Percentiles rank a stretch among this genome's conserved stretches.
These are phyloP conservation scores for Aspergillus calidoustus DNA, from an alignment of 2,329 filamentous ascomycete species.

Conservation along the genomic window DNA sequence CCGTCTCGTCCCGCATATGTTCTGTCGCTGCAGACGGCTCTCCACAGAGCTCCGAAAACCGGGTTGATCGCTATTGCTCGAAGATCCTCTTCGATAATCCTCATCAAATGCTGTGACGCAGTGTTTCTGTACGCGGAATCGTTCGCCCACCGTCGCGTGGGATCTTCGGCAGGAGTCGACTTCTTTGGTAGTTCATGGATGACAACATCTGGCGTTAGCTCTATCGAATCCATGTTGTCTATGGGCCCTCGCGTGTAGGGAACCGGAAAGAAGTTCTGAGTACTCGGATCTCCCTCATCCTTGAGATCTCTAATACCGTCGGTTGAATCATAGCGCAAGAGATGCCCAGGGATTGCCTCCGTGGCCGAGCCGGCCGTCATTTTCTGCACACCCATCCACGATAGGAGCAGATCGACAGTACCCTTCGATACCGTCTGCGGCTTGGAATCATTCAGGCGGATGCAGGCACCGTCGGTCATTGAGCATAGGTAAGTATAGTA, in stretches of 20 bases:
- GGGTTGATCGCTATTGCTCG: slow-evolving; percentile 54
- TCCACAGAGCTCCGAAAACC: slow-evolving; percentile 57
- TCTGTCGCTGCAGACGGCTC: slow-evolving; percentile 55
- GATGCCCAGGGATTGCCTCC: neutral
- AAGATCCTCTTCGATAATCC: slow-evolving; percentile 53
- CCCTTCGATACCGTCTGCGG: slow-evolving; percentile 45
- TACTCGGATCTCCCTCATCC: neutral
- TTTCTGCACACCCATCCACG: slow-evolving; percentile 49
- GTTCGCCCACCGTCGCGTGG: slow-evolving; percentile 42
- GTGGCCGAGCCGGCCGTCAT: neutral
- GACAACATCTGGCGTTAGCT: slow-evolving; percentile 24
- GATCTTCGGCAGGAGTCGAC: slow-evolving; percentile 29
- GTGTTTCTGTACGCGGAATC: slow-evolving; percentile 46
- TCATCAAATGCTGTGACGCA: slow-evolving; percentile 46
- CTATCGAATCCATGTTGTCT: slow-evolving; percentile 21
- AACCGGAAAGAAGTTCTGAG: neutral
- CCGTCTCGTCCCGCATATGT: slow-evolving; percentile 46
- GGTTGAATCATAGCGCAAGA: neutral
- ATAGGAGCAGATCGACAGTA: slow-evolving; percentile 48
- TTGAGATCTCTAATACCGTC: neutral
- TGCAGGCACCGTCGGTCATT: slow-evolving; percentile 49
- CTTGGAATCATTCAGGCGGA: slow-evolving; percentile 34
- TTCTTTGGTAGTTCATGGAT: slow-evolving; percentile 43
- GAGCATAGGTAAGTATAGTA: slow-evolving; percentile 51
- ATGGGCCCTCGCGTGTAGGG: neutral